Evolutionary conservation across 306 rosid genomes (phyloP), one percentile per base, ranked within the genome.

Genomic region (Vachellia pachyceras): DNA sequence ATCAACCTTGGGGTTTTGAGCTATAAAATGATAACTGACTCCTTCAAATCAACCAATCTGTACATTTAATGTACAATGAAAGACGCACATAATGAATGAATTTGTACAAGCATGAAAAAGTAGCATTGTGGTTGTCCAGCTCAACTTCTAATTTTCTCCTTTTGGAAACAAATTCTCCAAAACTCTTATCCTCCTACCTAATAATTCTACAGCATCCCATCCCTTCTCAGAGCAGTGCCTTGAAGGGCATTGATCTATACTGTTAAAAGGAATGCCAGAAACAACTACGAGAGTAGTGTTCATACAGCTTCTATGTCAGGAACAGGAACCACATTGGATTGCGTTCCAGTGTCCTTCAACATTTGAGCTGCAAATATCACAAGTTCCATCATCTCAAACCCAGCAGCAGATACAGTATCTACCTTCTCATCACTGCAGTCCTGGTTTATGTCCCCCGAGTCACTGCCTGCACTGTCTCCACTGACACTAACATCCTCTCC

Each of bases 341-440:
- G 61, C 52, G 75, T 75, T 70, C 40, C 68, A 5, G 68, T 40
- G 69, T 88, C 89, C 87, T 85, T 92, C 86, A 93, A 79, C 69
- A 83, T 65, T 83, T 89, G 94, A 5, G 97, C 97, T 8, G 90
- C 91, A 84, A 90, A 88, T 74, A 90, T 83, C 82, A 93, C 80
- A 73, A 95, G 99, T 84, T 95, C 99, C 83, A 92, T 97, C 99
- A 95, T 93, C 88, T 95, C 97, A 82, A 95, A 87, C 81, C 99
- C 99, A 10, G 94, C 97, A 65, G 92, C 94, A 73, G 92, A 84
- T 61, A 95, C 91, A 49, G 86, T 64, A 82, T 95, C 98, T 39
- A 86, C 82, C 87, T 95, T 95, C 78, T 88, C 91, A 45, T 72
- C 77, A 77, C 70, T 60, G 75, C 84, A 39, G 63, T 87, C 87